Conservation (phyloP, 202 grass and related monocot species). For the Zizania palustris region DNA sequence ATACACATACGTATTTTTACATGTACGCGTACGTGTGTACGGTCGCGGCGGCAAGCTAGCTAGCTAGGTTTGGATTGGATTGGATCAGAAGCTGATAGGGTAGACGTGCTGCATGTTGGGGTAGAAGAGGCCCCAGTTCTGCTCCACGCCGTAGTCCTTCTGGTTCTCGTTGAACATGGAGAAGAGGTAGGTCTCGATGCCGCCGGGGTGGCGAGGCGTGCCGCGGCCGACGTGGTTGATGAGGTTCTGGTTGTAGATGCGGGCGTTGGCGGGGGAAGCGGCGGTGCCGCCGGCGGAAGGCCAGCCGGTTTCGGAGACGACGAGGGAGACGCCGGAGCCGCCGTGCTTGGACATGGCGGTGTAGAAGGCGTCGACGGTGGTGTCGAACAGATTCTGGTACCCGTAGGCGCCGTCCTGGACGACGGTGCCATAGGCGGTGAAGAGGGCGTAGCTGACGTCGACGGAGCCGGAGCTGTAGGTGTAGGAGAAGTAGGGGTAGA, state of each 20-base stretch:
- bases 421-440: conserved; percentile 56
- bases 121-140: conserved; percentile 76
- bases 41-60: not conserved
- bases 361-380: conserved; percentile 72
- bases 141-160: conserved; percentile 61
- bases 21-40: not conserved
- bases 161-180: conserved; percentile 81
- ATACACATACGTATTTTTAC: not conserved
- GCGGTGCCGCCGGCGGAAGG: conserved; percentile 53
- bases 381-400: conserved; percentile 83
- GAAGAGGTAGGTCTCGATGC: conserved; percentile 66
- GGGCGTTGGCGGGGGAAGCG: conserved; percentile 40
- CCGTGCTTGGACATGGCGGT: conserved; percentile 54
- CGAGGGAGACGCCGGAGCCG: conserved; percentile 39
- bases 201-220: conserved; percentile 51
- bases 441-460: conserved; percentile 62
- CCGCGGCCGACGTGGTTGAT: conserved; percentile 53
- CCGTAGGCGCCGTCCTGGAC: conserved; percentile 60
- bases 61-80: not conserved
- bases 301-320: conserved; percentile 75
- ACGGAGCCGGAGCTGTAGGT: conserved; percentile 44
- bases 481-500: conserved; percentile 70
- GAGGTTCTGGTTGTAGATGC: conserved; percentile 68
- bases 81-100: conserved; percentile 54
- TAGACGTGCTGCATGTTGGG: conserved; percentile 61